Evolutionary conservation across 1,284 basidiomycete species (phyloP).

Genomic region (Schizophyllum amplum): DNA sequence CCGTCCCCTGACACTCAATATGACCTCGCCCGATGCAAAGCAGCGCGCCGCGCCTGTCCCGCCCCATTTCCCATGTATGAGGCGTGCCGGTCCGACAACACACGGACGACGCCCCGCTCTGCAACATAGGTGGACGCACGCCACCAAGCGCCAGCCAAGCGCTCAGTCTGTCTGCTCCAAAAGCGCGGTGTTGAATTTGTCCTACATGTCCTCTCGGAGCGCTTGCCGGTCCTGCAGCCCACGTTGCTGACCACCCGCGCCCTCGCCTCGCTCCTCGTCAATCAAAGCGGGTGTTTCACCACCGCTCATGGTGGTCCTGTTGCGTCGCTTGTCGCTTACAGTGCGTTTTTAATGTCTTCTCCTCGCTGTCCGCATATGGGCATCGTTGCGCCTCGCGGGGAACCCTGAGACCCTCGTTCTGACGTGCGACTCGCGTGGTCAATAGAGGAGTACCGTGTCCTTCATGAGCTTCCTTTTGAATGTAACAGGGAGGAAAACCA

Average conservation of each 20-base stretch:
- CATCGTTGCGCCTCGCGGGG: not conserved
- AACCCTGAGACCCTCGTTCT: not conserved
- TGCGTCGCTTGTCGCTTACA: not conserved
- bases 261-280: not conserved
- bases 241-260: not conserved
- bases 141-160: not conserved
- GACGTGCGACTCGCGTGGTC: not conserved
- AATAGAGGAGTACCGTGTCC: not conserved
- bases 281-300: not conserved
- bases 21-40: not conserved
- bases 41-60: not conserved
- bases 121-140: not conserved
- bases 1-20: not conserved
- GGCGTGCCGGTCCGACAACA: not conserved
- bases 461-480: not conserved
- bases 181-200: not conserved
- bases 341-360: not conserved
- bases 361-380: not conserved
- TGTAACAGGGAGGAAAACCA: not conserved
- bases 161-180: not conserved
- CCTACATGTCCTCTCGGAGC: not conserved
- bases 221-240: not conserved
- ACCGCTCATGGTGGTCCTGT: not conserved
- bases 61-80: conserved; percentile 1
- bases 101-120: not conserved